These are phyloP conservation scores for Xylaria castorea DNA, from an alignment of 495 filamentous ascomycete genomes.

Conservation along the genomic window DNA sequence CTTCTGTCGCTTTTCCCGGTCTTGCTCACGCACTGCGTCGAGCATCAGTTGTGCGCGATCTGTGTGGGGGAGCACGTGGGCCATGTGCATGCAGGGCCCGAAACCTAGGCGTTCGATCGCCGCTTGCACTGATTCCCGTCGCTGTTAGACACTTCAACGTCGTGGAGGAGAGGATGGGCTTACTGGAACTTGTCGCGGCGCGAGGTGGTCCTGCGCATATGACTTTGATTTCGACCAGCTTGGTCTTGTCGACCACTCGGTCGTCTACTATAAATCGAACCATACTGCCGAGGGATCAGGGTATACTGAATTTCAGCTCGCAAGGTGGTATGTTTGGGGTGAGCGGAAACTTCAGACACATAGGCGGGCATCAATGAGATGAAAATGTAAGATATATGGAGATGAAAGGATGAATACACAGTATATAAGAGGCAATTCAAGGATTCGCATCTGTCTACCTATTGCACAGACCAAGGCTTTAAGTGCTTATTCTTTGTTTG, in stretches of 20 bases:
- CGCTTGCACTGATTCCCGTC: conserved; percentile 31
- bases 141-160: conserved; percentile 11
- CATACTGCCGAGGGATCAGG: not conserved
- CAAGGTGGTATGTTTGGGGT: not conserved
- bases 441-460: not conserved
- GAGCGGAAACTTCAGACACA: not conserved
- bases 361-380: not conserved
- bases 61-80: not conserved
- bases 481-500: not conserved
- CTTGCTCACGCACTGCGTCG: conserved; percentile 30
- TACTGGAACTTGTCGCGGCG: conserved; percentile 4
- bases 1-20: conserved; percentile 34
- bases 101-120: conserved; percentile 34
- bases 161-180: conserved; percentile 21
- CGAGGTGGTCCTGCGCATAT: conserved; percentile 39
- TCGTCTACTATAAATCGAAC: conserved; percentile 22
- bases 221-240: conserved; percentile 27
- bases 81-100: conserved; percentile 37
- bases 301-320: not conserved
- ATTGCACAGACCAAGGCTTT: not conserved
- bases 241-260: conserved; percentile 15
- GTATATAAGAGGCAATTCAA: not conserved
- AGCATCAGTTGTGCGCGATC: conserved; percentile 28
- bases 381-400: not conserved
- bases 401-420: not conserved